Evolutionary conservation across 148 eudicot genomes (phyloP), one percentile per base, ranked within the genome.

Genomic region (Chenopodium berlandieri): DNA sequence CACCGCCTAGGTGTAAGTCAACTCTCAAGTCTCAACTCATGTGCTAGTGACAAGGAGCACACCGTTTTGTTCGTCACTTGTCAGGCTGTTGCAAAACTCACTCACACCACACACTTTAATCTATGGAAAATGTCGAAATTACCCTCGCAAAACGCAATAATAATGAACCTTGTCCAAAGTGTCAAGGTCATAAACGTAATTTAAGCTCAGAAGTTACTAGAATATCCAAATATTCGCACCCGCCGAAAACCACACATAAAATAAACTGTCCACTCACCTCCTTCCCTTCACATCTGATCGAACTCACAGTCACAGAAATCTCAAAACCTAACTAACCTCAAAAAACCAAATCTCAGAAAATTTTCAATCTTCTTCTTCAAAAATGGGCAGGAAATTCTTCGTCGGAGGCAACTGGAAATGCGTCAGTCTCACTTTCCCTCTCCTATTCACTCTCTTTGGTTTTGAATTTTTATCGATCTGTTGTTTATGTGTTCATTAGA

Each of bases 381-480:
- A 13, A 81, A 75, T 92, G 96, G 91, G 80, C 75, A 85, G 93
- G 9, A 92, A 88, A 85, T 92, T 92, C 87, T 92, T 92, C 89
- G 93, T 92, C 83, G 96, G 93, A 77, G 96, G 96, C 81, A 92
- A 92, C 91, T 92, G 96, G 93, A 92, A 92, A 90, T 92, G 96
- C 87, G 96, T 92, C 58, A 84, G 87, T 80, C 14, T 50, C 71
- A 64, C 46, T 73, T 75, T 77, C 46, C 20, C 34, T 84, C 73
- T 8, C 78, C 81, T 76, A 7, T 22, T 32, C 56, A 22, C 75
- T 22, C 9, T 11, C 8, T 32, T 16, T 37, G 9, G 40, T 7
- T 37, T 52, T 32, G 25, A 40, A 62, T 58, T 23, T 16, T 9
- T 0, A 63, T 31, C 67, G 68, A 81, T 74, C 78, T 64, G 78